Evolutionary conservation across 1,284 basidiomycete species (phyloP).

Genomic region (Volvariella volvacea): DNA sequence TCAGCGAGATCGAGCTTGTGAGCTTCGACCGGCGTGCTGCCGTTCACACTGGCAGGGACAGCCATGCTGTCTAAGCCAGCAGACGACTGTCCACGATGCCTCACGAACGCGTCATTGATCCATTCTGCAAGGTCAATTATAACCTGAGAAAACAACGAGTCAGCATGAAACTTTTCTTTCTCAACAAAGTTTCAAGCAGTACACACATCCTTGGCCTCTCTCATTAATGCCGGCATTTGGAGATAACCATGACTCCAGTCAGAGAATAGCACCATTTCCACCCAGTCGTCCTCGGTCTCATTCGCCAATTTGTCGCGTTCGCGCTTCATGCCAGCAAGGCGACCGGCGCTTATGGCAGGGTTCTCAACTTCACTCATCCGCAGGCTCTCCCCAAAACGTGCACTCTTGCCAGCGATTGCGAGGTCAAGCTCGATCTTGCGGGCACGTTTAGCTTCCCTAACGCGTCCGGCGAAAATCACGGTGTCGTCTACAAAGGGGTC

Average conservation of each 20-base stretch:
- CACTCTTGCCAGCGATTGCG: constrained; percentile 47
- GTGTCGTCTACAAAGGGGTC: constrained; percentile 97
- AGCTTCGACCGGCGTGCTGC: neutral
- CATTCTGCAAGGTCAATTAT: constrained; percentile 90
- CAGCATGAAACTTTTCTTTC: constrained; percentile 3
- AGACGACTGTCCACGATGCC: constrained; percentile 17
- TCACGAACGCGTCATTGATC: constrained; percentile 77
- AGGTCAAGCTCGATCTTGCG: constrained; percentile 66
- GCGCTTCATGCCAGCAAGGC: constrained; percentile 34
- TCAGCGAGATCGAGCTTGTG: neutral
- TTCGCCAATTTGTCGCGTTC: constrained; percentile 54
- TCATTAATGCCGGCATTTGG: constrained; percentile 89
- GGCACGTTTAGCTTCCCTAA: constrained; percentile 86
- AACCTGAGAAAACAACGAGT: constrained; percentile 29
- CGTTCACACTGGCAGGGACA: constrained; percentile 5
- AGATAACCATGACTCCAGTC: constrained; percentile 94
- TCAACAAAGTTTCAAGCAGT: constrained; percentile 3
- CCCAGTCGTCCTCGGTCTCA: constrained; percentile 91
- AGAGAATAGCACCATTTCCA: constrained; percentile 85
- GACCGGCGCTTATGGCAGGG: constrained; percentile 18
- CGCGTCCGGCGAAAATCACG: constrained; percentile 88
- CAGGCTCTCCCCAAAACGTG: constrained; percentile 48
- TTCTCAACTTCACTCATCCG: constrained; percentile 37
- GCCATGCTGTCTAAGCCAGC: neutral
- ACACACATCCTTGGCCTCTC: constrained; percentile 65